Evolutionary conservation across 2,329 filamentous ascomycete species (phyloP), one percentile per base, ranked within the genome.

Genomic region (Pestalotiopsis sp.): DNA sequence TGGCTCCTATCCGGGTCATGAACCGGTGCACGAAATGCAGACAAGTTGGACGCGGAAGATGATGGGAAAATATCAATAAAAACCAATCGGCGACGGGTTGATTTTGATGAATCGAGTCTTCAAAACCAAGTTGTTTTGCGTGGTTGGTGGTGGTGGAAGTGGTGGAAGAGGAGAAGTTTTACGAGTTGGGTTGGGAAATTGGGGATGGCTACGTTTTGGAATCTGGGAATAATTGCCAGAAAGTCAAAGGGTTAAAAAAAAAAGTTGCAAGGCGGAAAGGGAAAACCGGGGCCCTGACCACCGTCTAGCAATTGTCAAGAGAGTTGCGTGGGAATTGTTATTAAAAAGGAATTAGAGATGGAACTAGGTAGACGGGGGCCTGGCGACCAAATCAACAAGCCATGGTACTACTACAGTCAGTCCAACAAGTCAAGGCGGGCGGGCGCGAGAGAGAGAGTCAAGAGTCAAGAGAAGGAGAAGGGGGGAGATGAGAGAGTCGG

Each of bases 161-260:
- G 70, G 69, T 72, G 71, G 73, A 72, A 71, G 71, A 72, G 72
- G 72, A 79, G 77, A 65, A 72, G 72, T 71, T 73, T 75, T 74
- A 75, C 76, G 78, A 78, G 80, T 41, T 79, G 77, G 72, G 77
- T 80, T 79, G 77, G 72, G 45, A 75, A 72, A 74, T 77, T 81
- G 83, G 84, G 83, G 84, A 87, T 85, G 83, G 82, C 81, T 85
- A 83, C 82, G 79, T 84, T 85, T 83, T 77, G 78, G 74, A 74
- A 79, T 79, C 78, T 74, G n/a, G 20, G 79, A 81, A 81, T 80
- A 81, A 82, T 80, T 81, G 65, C 77, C 79, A 80, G 81, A 62
- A 62, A 52, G 45, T 52, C 80, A 81, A 80, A 80, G 78, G 79
- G 77, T 78, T 76, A 73, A 65, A 66, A 61, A 41, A 69, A 62